Evolutionary conservation across 169 alveolate genomes (phyloP).

Genomic region (Condylostoma magnum): DNA sequence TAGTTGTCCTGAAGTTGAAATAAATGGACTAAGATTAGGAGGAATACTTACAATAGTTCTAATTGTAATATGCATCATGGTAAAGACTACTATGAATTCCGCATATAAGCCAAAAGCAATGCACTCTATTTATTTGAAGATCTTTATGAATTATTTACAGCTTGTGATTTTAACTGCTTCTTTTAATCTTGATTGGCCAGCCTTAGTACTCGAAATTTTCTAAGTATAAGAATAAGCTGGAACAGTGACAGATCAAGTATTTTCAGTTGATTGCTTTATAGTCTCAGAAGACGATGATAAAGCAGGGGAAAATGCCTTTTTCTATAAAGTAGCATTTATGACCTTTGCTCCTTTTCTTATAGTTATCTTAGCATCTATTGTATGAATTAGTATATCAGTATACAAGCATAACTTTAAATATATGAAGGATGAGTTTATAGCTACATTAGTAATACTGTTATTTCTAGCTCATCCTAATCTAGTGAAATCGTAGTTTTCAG

Average conservation of each 20-base stretch:
- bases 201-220: constrained; percentile 25
- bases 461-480: constrained; percentile 54
- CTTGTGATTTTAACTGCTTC: constrained; percentile 39
- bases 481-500: constrained; percentile 34
- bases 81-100: constrained; percentile 14
- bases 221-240: constrained; percentile 31
- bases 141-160: constrained; percentile 38
- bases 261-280: constrained; percentile 50
- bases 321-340: background rate
- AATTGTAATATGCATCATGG: constrained; percentile 16
- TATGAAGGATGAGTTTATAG: background rate
- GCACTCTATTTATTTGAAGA: constrained; percentile 22
- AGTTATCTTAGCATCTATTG: background rate
- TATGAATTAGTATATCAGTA: background rate
- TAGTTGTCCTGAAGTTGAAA: constrained; percentile 42
- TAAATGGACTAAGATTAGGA: background rate
- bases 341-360: background rate
- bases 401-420: background rate
- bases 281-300: background rate
- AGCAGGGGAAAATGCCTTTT: background rate
- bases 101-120: constrained; percentile 13
- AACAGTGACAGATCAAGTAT: constrained; percentile 28
- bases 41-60: constrained; percentile 22
- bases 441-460: constrained; percentile 41
- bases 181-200: constrained; percentile 51